Conservation (phyloP, 1,139 yeast genomes). For the Saccharomyces hybrid region DNA sequence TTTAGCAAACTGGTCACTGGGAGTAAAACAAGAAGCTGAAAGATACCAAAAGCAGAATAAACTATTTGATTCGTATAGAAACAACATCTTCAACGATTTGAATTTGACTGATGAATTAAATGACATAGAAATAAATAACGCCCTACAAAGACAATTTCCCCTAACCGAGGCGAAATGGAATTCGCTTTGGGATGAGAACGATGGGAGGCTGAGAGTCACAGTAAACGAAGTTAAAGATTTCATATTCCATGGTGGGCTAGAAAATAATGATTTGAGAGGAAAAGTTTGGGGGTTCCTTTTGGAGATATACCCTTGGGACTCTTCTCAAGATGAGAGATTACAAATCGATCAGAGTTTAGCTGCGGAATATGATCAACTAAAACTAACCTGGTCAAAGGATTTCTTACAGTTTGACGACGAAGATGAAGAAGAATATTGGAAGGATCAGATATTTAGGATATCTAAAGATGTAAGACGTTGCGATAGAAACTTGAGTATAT, state of each 20-base stretch:
- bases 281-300: slow-evolving; percentile 84
- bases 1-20: slow-evolving; percentile 94
- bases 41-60: slow-evolving; percentile 50
- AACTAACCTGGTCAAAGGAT: slow-evolving; percentile 46
- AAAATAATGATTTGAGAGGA: slow-evolving; percentile 44
- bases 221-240: slow-evolving; percentile 69
- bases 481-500: slow-evolving; percentile 67
- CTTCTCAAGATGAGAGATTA: slow-evolving; percentile 59
- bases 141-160: slow-evolving; percentile 43
- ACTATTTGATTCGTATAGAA: slow-evolving; percentile 53
- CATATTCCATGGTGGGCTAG: slow-evolving; percentile 85
- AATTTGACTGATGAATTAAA: slow-evolving; percentile 33
- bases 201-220: slow-evolving; percentile 68
- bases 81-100: slow-evolving; percentile 41
- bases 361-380: slow-evolving; percentile 58
- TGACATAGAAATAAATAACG: slow-evolving; percentile 27
- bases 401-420: slow-evolving; percentile 36
- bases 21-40: slow-evolving; percentile 89
- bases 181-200: slow-evolving; percentile 59
- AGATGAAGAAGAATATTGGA: slow-evolving; percentile 66
- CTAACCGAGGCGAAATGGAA: slow-evolving; percentile 66
- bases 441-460: slow-evolving; percentile 79
- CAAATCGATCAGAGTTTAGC: slow-evolving; percentile 49
- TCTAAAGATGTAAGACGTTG: slow-evolving; percentile 93
- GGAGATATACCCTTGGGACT: slow-evolving; percentile 85